A percentile compares a stretch with the other conserved stretches of the same genome.
These are phyloP conservation scores for Ogataea salicorniae DNA, from an alignment of 805 yeast genomes.

Conservation along the genomic window DNA sequence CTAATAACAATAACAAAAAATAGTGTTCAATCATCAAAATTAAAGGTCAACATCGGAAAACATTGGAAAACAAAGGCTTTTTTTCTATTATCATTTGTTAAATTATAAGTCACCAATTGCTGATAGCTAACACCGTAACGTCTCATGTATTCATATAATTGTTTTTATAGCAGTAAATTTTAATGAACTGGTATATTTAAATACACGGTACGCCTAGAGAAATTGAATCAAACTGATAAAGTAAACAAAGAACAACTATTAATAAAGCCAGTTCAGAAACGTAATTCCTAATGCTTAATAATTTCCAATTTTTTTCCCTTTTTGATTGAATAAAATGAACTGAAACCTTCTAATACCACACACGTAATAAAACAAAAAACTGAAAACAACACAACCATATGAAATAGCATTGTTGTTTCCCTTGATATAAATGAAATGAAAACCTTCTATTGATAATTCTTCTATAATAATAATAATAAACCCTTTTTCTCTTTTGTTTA, in stretches of 20 bases:
- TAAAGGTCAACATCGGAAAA: too few relatives aligned
- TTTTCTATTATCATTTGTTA: too few relatives aligned
- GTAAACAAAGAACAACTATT: not conserved
- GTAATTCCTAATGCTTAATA: not conserved
- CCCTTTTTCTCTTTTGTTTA: too few relatives aligned
- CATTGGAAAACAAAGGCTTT: too few relatives aligned
- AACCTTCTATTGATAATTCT: too few relatives aligned
- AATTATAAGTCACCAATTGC: conserved; percentile 34
- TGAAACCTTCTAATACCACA: not conserved
- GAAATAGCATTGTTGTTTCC: not conserved
- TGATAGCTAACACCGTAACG: conserved; percentile 62
- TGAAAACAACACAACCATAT: not conserved
- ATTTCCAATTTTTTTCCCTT: not conserved
- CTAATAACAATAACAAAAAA: too few relatives aligned
- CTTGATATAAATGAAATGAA: too few relatives aligned
- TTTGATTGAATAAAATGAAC: not conserved
- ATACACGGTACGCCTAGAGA: conserved; percentile 63
- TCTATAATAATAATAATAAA: too few relatives aligned
- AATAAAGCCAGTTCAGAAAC: conserved; percentile 3
- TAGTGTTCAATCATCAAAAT: too few relatives aligned
- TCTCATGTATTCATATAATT: conserved; percentile 32
- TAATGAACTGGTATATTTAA: conserved; percentile 27
- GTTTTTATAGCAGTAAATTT: conserved; percentile 8
- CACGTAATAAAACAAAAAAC: not conserved
- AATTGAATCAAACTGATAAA: conserved; percentile 31